phyloP scores from a whole-genome alignment of 2,329 filamentous ascomycete species.

The Epicoccum sorghinum region DNA sequence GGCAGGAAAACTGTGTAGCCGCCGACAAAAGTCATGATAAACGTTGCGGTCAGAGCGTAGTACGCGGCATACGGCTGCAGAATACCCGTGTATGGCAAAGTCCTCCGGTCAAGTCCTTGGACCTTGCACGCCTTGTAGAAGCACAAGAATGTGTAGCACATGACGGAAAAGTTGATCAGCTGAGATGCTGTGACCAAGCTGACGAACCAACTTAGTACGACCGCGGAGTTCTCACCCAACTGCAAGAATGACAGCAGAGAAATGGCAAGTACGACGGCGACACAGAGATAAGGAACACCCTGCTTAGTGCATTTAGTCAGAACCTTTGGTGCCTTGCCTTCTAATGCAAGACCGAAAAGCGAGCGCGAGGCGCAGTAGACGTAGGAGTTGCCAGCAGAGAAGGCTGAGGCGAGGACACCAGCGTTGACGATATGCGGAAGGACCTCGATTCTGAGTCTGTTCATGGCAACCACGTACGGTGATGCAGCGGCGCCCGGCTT shows the following conservation, averaged over 20 bases:
- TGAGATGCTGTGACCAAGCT: conserved; percentile 76
- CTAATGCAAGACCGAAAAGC: conserved; percentile 60
- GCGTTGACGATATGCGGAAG: conserved; percentile 67
- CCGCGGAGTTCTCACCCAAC: conserved; percentile 69
- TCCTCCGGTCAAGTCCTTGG: conserved; percentile 71
- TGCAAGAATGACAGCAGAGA: conserved; percentile 77
- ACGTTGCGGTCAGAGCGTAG: conserved; percentile 66
- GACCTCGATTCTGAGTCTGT: conserved; percentile 59
- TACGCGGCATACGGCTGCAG: conserved; percentile 76
- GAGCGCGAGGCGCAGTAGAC: conserved; percentile 62
- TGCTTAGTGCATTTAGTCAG: conserved; percentile 64
- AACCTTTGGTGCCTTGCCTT: conserved; percentile 61
- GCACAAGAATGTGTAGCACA: conserved; percentile 72
- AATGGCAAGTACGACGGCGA: conserved; percentile 69
- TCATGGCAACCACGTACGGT: conserved; percentile 67
- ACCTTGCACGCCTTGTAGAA: conserved; percentile 72
- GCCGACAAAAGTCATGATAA: conserved; percentile 74
- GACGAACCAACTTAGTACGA: conserved; percentile 77
- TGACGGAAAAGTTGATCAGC: conserved; percentile 55
- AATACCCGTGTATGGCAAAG: conserved; percentile 71
- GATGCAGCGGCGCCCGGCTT: conserved; percentile 71
- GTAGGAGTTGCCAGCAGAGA: conserved; percentile 63
- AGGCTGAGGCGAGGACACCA: conserved; percentile 60
- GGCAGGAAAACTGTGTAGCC: conserved; percentile 79
- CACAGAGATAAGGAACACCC: conserved; percentile 76